phyloP scores from a whole-genome alignment of 208 protist genomes.

The Leptomonas seymouri region DNA sequence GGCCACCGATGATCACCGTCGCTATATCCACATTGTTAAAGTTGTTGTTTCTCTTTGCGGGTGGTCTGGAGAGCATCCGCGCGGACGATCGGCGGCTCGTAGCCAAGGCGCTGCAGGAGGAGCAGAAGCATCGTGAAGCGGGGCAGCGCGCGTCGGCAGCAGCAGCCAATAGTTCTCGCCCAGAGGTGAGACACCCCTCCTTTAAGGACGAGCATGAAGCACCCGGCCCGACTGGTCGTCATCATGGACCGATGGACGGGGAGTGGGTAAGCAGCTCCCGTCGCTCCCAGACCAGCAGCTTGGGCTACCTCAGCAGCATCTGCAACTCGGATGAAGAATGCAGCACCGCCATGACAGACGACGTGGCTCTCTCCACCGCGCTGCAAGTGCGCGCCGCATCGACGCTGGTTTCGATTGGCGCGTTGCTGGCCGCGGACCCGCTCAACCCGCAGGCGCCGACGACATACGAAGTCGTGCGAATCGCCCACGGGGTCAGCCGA shows the following conservation, averaged over 20 bases:
- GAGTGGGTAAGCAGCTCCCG: not conserved
- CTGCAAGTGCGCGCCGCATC: slow-evolving; percentile 42
- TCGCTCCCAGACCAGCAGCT: slow-evolving; percentile 9
- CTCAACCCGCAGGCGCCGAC: slow-evolving; percentile 5
- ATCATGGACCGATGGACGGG: not conserved
- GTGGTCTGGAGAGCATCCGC: slow-evolving; percentile 57
- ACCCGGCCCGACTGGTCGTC: not conserved
- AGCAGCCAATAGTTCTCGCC: not conserved
- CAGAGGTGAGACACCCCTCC: not conserved
- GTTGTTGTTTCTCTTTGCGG: slow-evolving; percentile 65
- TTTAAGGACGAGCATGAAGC: not conserved
- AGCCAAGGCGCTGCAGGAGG: slow-evolving; percentile 16
- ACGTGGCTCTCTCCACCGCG: slow-evolving; percentile 47
- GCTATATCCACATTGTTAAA: slow-evolving; percentile 47
- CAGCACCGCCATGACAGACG: slow-evolving; percentile 33
- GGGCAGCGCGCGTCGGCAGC: not conserved
- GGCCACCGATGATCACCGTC: slow-evolving; percentile 40
- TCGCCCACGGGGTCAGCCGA: slow-evolving; percentile 23
- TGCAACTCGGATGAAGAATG: not conserved
- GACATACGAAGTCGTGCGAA: slow-evolving; percentile 9
- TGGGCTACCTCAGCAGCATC: not conserved
- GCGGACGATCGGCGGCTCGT: slow-evolving; percentile 50
- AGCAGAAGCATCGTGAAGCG: not conserved
- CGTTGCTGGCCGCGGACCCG: slow-evolving; percentile 12
- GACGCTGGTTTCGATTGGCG: slow-evolving; percentile 37